Evolutionary conservation across 2,329 filamentous ascomycete genomes (phyloP).

Genomic region (Zymoseptoria pseudotritici): DNA sequence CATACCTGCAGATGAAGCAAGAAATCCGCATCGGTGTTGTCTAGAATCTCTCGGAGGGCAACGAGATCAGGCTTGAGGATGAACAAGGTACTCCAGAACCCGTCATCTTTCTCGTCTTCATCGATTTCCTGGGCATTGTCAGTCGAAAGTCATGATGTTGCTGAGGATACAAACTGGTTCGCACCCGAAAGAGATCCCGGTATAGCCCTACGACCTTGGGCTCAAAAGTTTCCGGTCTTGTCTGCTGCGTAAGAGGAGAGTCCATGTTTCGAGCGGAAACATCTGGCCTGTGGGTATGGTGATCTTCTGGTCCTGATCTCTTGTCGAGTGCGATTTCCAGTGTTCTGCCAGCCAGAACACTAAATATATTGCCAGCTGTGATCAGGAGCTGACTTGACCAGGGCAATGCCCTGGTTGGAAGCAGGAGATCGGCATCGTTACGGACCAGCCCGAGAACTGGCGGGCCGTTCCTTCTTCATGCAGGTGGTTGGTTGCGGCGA

Average conservation of each 20-base stretch:
- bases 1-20: slow-evolving; percentile 64
- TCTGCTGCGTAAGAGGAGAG: slow-evolving; percentile 89
- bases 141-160: background rate
- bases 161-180: slow-evolving; percentile 3
- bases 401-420: background rate
- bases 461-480: background rate
- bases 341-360: background rate
- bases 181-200: slow-evolving; percentile 64
- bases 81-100: slow-evolving; percentile 96
- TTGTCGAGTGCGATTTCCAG: background rate
- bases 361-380: background rate
- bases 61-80: slow-evolving; percentile 71
- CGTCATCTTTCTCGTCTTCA: slow-evolving; percentile 66
- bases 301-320: background rate
- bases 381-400: background rate
- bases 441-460: background rate
- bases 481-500: background rate
- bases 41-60: slow-evolving; percentile 61
- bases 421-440: background rate
- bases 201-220: slow-evolving; percentile 92
- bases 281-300: background rate
- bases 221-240: slow-evolving; percentile 81
- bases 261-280: slow-evolving; percentile 58
- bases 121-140: slow-evolving; percentile 47
- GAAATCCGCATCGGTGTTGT: slow-evolving; percentile 63